Base-by-base conservation (phyloP, 148 eudicot species). In the Spergularia bocconei region DNA sequence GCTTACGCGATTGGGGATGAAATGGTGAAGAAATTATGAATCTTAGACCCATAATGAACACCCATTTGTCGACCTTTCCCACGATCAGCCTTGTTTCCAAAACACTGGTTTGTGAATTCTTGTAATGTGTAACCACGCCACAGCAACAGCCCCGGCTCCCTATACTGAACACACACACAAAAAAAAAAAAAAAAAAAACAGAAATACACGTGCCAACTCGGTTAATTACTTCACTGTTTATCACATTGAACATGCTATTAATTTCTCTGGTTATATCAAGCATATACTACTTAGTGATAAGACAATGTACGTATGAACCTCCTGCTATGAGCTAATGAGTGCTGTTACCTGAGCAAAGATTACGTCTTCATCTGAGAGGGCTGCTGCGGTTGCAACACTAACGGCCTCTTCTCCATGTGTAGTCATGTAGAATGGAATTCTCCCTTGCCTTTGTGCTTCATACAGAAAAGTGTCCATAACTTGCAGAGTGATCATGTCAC, bases 61-160 rank as follows among this genome's bases (percentile, higher is more conserved):
- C 97, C 97, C 98, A 94, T 94, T 78, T 94, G 98, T 75, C 96
- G 87, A 20, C 98, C 98, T 85, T 91, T 94, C 13, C 98, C 97
- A 72, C 77, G 75, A 80, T 94, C 98, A 51, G 72, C 79, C 79
- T 87, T 87, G 81, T 94, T 94, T 69, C 96, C 96, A 51, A 91
- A 87, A 64, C 88, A 88, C 69, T 94, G 97, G 74, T 91, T 85
- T 54, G 97, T 87, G 78, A 94, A 86, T 64, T 92, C 97, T 82
- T 94, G 92, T 21, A 91, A 73, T 6, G 93, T 87, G 83, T 90
- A 94, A 52, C 98, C 98, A 15, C 98, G 89, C 97, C 97, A 94
- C 55, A 94, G 74, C 57, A 94, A 81, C 68, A 88, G 88, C 23
- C 97, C 97, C 21, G 91, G 87, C 76, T 94, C 97, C 76, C 97